Evolutionary conservation across 2,329 filamentous ascomycete genomes (phyloP), one percentile per base, ranked within the genome.

Genomic region (Fusarium liriodendri): DNA sequence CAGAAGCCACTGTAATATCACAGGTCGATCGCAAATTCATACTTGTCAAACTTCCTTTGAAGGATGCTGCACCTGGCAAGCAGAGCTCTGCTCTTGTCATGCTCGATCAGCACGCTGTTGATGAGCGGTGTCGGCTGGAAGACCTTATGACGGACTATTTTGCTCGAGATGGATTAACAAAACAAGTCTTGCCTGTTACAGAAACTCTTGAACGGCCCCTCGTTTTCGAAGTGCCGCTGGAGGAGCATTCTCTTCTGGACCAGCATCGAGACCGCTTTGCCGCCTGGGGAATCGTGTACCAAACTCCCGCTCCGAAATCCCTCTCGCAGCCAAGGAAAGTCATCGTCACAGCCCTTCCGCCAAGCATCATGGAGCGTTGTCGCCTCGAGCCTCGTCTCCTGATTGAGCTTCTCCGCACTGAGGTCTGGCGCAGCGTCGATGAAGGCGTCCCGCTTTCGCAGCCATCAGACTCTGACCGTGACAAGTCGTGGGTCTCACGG

Each of bases 11-110:
- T 58, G 85, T 98, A 0, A 88, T 99, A 47, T 88, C 91, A 0
- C 97, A 99, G 78, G 92, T 99, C 1, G 96, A 98, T 80, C 87
- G 85, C 16, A 99, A 99, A 80, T 99, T 97, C 79, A 93, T 99
- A 18, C 83, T 99, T 1, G 86, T 91, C 25, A 92, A 89, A 71
- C 83, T 94, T 59, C 80, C 82, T 0, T 68, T 80, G 16, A 62
- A 78, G 25, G 60, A 42, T n/a, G 10, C 29, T 25, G 9, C 20
- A 5, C 14, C 18, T 1, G 54, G 57, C 6, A 68, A 62, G 16
- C 35, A 60, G 9, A 67, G 62, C 87, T 50, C 85, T 93, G 37
- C 91, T 2, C 84, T 98, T 6, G 87, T 97, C 1, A 85, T 98
- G 42, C 88, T 98, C 7, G 97, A 99, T 78, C 97, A 99, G 79